Evolutionary conservation across 1,139 yeast species (phyloP).

Genomic region (Lodderomyces orthopsilosis): DNA sequence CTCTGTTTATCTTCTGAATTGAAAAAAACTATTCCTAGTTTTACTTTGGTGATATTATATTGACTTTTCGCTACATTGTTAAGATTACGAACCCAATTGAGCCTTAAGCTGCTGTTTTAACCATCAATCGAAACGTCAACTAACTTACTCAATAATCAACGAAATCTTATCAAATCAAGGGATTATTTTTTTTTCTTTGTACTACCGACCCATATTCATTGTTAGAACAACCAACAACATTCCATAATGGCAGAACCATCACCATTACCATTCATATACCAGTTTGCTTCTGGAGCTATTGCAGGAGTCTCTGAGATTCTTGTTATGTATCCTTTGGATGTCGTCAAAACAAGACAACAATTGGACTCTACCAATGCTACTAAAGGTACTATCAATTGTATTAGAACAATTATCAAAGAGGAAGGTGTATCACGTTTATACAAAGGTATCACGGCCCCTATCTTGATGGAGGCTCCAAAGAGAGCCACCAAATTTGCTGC

Average conservation of each 20-base stretch:
- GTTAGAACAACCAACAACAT: constrained; percentile 3
- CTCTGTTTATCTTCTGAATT: not conserved
- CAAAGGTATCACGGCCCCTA: constrained; percentile 93
- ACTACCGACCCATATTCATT: not conserved
- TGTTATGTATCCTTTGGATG: constrained; percentile 97
- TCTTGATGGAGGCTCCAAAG: constrained; percentile 99
- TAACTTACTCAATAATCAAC: too few relatives aligned
- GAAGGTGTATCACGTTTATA: constrained; percentile 86
- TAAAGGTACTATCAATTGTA: constrained; percentile 79
- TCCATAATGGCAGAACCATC: constrained; percentile 16
- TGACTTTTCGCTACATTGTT: too few relatives aligned
- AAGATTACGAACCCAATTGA: too few relatives aligned
- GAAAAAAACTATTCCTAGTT: not conserved
- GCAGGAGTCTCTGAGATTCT: constrained; percentile 98
- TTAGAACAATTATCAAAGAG: constrained; percentile 74
- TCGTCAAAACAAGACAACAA: constrained; percentile 96
- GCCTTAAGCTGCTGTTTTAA: too few relatives aligned
- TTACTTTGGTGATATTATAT: not conserved
- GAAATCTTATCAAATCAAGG: not conserved
- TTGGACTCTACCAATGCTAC: constrained; percentile 69
- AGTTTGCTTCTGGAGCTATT: constrained; percentile 90
- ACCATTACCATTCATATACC: constrained; percentile 78
- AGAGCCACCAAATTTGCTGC: constrained; percentile 98
- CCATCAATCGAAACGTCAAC: too few relatives aligned
- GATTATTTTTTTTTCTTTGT: not conserved